These are phyloP conservation scores for Isatis tinctoria DNA, from an alignment of 345 rosid genomes.

Conservation along the genomic window DNA sequence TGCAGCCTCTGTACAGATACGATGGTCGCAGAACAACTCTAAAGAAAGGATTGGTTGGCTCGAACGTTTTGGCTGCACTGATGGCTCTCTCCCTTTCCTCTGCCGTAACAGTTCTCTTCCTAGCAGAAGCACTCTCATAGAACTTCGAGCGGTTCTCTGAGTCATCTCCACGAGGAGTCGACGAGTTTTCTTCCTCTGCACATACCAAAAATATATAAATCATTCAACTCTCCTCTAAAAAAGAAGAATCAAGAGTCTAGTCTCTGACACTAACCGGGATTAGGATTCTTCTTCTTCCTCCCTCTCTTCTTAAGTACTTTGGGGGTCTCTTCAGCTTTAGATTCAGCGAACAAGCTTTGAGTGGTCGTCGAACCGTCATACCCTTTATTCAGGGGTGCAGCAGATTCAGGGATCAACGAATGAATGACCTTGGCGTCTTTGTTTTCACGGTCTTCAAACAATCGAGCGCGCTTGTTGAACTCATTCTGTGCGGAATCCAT, in stretches of 20 bases:
- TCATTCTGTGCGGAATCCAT: slow-evolving; percentile 31
- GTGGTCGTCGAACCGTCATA: slow-evolving; percentile 38
- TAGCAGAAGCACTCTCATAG: slow-evolving; percentile 74
- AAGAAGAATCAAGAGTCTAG: neutral
- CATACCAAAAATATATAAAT: slow-evolving; percentile 1
- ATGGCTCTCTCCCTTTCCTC: slow-evolving; percentile 67
- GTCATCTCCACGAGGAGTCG: slow-evolving; percentile 40
- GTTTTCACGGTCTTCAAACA: slow-evolving; percentile 62
- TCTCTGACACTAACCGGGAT: slow-evolving; percentile 49
- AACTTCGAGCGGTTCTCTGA: slow-evolving; percentile 48
- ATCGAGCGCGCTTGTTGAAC: slow-evolving; percentile 52
- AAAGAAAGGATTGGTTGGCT: slow-evolving; percentile 68
- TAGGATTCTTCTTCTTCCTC: slow-evolving; percentile 60
- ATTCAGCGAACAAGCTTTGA: slow-evolving; percentile 47
- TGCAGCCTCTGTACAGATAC: slow-evolving; percentile 70
- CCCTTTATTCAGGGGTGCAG: slow-evolving; percentile 29
- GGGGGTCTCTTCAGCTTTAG: slow-evolving; percentile 37
- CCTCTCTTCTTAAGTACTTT: slow-evolving; percentile 53
- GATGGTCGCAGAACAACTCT: slow-evolving; percentile 85
- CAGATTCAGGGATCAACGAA: slow-evolving; percentile 26
- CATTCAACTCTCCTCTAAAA: neutral
- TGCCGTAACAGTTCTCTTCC: slow-evolving; percentile 68
- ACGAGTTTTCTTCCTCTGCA: slow-evolving; percentile 41
- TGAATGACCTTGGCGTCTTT: slow-evolving; percentile 36
- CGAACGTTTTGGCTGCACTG: slow-evolving; percentile 69